Conservation (phyloP, 2,329 filamentous ascomycete species). For the Anthostomella pinea region DNA sequence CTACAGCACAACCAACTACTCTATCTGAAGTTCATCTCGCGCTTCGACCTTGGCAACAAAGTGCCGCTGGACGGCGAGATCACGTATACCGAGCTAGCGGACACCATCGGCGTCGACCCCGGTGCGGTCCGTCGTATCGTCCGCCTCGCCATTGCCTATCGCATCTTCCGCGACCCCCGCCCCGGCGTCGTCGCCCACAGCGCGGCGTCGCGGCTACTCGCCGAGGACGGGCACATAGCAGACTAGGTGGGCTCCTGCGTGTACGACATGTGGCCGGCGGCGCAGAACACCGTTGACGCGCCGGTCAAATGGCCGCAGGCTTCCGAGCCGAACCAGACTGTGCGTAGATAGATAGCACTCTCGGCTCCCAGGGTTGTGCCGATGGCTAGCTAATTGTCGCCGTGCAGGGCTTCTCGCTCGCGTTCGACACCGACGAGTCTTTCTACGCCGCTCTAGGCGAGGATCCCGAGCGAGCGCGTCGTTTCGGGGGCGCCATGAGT, state of each 20-base stretch:
- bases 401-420: constrained; percentile 3
- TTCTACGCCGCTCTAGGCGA: constrained; percentile 7
- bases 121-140: constrained; percentile 27
- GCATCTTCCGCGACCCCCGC: constrained; percentile 38
- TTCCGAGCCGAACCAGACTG: constrained; percentile 34
- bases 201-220: constrained; percentile 26
- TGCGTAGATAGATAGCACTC: constrained; percentile 12
- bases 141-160: constrained; percentile 34
- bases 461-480: constrained; percentile 9
- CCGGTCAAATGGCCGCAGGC: constrained; percentile 36
- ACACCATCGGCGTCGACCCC: constrained; percentile 22
- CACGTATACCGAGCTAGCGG: constrained; percentile 27
- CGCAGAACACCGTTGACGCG: constrained; percentile 30
- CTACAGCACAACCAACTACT: constrained; percentile 16
- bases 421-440: constrained; percentile 7
- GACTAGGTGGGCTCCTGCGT: constrained; percentile 33
- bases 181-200: constrained; percentile 39
- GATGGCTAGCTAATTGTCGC: too few species aligned
- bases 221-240: constrained; percentile 28
- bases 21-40: constrained; percentile 29
- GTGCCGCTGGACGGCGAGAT: constrained; percentile 26
- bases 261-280: constrained; percentile 30
- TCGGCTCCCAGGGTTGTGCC: too few species aligned
- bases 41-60: constrained; percentile 29
- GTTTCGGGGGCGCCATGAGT: constrained; percentile 11